phyloP scores from a whole-genome alignment of 2,329 filamentous ascomycete genomes.

The Talaromyces sp. region DNA sequence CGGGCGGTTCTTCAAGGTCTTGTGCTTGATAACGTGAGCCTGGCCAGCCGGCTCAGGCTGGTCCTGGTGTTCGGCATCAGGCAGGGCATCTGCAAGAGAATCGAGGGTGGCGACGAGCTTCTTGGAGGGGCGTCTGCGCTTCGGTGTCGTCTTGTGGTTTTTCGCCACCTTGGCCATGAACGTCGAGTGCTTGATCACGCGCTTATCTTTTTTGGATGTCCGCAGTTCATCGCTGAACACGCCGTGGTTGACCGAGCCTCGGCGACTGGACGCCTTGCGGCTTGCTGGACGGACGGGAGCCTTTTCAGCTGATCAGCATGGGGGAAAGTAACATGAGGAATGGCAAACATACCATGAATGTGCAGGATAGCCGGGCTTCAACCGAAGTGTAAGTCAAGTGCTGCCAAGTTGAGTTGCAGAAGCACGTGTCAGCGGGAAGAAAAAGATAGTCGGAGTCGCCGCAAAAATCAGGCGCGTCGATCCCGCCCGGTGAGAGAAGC shows the following conservation, averaged over 20 bases:
- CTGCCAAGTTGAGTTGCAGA: not conserved
- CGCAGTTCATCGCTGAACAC: constrained; percentile 49
- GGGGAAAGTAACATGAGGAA: not conserved
- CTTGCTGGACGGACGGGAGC: constrained; percentile 9
- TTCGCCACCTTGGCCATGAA: constrained; percentile 75
- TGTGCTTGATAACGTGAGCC: constrained; percentile 66
- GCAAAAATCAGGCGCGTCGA: not conserved
- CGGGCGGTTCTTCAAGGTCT: constrained; percentile 66
- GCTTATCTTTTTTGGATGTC: constrained; percentile 77
- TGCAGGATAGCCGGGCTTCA: not conserved
- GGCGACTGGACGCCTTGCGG: constrained; percentile 11
- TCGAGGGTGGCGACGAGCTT: constrained; percentile 73
- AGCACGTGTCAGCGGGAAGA: not conserved
- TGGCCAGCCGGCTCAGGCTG: constrained; percentile 43
- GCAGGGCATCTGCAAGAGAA: constrained; percentile 73
- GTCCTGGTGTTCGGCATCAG: constrained; percentile 51
- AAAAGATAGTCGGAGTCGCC: not conserved
- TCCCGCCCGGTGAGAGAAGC: not conserved
- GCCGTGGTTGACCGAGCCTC: constrained; percentile 9
- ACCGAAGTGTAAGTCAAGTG: not conserved
- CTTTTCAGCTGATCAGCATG: not conserved
- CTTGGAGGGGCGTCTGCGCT: constrained; percentile 64
- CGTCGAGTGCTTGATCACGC: constrained; percentile 70
- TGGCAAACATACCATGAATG: not conserved
- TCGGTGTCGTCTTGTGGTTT: constrained; percentile 49